phyloP scores from a whole-genome alignment of 306 rosid genomes.

The Quercus engelmannii region DNA sequence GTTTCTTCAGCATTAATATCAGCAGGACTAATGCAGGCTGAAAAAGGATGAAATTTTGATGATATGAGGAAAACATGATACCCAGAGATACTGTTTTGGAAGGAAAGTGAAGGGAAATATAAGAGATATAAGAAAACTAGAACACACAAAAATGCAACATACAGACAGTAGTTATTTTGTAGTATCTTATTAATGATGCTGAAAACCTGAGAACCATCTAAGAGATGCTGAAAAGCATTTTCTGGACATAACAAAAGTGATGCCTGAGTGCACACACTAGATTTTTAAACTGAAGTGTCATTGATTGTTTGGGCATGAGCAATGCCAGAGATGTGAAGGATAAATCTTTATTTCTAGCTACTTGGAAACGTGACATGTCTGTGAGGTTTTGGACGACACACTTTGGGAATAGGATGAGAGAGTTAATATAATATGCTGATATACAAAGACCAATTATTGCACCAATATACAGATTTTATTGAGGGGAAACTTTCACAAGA shows the following conservation, averaged over 20 bases:
- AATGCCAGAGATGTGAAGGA: constrained; percentile 10
- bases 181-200: constrained; percentile 5
- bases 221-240: constrained; percentile 11
- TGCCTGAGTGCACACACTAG: constrained; percentile 2
- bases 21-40: constrained; percentile 99
- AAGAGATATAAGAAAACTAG: not conserved
- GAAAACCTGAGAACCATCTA: constrained; percentile 3
- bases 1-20: constrained; percentile 99
- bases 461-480: not conserved
- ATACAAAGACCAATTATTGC: not conserved
- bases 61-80: constrained; percentile 27
- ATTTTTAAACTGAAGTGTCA: not conserved
- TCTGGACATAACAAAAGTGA: not conserved
- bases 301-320: not conserved
- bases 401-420: not conserved
- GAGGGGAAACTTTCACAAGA: not conserved
- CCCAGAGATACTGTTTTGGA: constrained; percentile 5
- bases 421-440: not conserved
- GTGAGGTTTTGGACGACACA: not conserved
- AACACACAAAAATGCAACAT: constrained; percentile 3
- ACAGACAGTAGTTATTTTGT: constrained; percentile 5
- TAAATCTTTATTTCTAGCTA: constrained; percentile 13
- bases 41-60: constrained; percentile 21
- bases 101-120: not conserved
- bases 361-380: not conserved